These are phyloP conservation scores for Aspergillus mulundensis DNA, from an alignment of 495 filamentous ascomycete species.

Conservation along the genomic window DNA sequence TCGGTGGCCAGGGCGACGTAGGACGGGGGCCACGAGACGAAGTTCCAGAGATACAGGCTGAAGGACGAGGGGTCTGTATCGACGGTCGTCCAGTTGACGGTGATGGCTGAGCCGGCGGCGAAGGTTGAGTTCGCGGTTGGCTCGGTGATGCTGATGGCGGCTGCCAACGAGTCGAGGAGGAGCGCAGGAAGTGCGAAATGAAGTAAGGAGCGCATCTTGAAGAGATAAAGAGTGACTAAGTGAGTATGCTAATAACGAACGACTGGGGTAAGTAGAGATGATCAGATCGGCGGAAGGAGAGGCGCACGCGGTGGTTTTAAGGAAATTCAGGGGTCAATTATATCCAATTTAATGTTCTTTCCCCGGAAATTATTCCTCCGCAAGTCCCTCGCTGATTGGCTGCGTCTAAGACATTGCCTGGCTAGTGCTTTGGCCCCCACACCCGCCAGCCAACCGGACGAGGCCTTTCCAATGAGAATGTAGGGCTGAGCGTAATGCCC, in stretches of 20 bases:
- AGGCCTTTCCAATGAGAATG: no score
- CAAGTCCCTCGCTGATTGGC: no score
- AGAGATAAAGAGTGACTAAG: neutral
- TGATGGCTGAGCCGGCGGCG: slow-evolving; percentile 30
- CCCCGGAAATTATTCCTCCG: no score
- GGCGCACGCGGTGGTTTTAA: no score
- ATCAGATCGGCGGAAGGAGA: no score
- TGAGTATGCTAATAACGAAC: neutral
- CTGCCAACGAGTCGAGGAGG: slow-evolving; percentile 9
- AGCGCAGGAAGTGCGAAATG: neutral
- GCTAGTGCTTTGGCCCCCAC: no score
- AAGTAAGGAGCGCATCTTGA: slow-evolving; percentile 9
- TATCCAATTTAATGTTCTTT: no score
- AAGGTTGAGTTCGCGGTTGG: slow-evolving; percentile 28
- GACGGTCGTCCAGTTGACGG: slow-evolving; percentile 39
- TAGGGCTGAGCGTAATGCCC: no score
- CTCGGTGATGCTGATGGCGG: slow-evolving; percentile 22
- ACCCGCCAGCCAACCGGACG: no score
- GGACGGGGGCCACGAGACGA: slow-evolving; percentile 44
- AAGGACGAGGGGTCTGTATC: slow-evolving; percentile 43
- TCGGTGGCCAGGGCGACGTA: slow-evolving; percentile 36
- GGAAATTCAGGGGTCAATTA: no score
- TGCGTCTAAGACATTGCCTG: no score
- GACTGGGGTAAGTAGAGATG: neutral
- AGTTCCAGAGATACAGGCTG: slow-evolving; percentile 47